Percentiles rank a stretch among this genome's conserved stretches.
phyloP scores from a whole-genome alignment of 164 flowering plant species.

The Piper longum region DNA sequence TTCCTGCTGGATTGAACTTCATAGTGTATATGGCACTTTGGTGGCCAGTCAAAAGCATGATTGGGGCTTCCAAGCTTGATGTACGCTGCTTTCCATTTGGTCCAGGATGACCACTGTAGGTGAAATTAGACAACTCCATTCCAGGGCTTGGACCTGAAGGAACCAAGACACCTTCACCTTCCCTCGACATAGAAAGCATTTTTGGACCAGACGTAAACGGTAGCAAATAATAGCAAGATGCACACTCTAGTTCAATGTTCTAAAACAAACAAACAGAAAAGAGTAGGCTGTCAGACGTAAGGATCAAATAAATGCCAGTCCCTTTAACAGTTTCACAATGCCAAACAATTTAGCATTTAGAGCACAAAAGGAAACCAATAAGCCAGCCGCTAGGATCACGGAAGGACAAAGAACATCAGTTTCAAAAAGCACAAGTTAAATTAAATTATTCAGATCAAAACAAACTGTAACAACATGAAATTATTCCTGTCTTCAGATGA shows the following conservation, averaged over 20 bases:
- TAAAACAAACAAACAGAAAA: background rate
- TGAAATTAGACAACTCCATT: constrained; percentile 65
- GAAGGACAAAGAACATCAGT: too few species aligned
- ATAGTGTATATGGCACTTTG: constrained; percentile 85
- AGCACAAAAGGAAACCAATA: too few species aligned
- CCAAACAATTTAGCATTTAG: too few species aligned
- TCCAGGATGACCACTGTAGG: constrained; percentile 38
- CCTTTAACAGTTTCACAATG: too few species aligned
- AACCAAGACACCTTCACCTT: constrained; percentile 47
- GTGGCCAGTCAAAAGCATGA: constrained; percentile 82
- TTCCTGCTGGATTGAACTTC: constrained; percentile 94
- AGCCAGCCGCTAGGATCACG: too few species aligned
- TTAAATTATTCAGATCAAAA: too few species aligned
- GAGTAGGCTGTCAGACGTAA: background rate
- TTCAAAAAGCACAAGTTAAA: too few species aligned
- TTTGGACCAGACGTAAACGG: constrained; percentile 1
- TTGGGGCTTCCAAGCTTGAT: constrained; percentile 84
- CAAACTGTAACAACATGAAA: too few species aligned
- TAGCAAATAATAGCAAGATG: background rate
- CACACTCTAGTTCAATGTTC: background rate
- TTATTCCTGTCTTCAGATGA: too few species aligned
- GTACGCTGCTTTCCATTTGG: constrained; percentile 66
- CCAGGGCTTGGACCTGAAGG: constrained; percentile 50
- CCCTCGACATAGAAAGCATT: constrained; percentile 38
- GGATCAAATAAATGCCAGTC: background rate